phyloP scores from a whole-genome alignment of 768 basidiomycete species.

The Tephrocybe sp. region DNA sequence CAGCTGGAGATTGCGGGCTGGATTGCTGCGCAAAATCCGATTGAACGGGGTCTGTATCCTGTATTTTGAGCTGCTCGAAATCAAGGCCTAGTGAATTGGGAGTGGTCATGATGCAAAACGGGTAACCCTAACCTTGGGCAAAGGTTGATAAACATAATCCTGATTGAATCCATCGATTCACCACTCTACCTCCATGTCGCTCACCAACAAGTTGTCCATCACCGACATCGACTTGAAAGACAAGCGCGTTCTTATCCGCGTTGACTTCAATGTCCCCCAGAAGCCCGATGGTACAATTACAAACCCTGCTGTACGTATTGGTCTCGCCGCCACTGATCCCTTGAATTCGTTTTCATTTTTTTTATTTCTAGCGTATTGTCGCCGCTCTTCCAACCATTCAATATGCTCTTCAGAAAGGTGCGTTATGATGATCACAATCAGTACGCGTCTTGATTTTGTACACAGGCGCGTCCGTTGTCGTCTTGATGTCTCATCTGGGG shows the following conservation, averaged over 20 bases:
- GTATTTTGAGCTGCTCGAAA: slow-evolving; percentile 48
- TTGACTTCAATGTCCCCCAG: slow-evolving; percentile 96
- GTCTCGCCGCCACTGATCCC: slow-evolving; percentile 11
- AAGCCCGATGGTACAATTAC: slow-evolving; percentile 83
- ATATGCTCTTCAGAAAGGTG: slow-evolving; percentile 86
- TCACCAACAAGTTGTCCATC: slow-evolving; percentile 92
- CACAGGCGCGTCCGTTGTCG: slow-evolving; percentile 74
- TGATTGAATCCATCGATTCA: slow-evolving; percentile 8
- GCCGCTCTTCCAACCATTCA: slow-evolving; percentile 95
- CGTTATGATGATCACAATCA: slow-evolving; percentile 7
- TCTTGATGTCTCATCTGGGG: slow-evolving; percentile 97
- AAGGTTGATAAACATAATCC: slow-evolving; percentile 13
- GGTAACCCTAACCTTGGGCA: slow-evolving; percentile 28
- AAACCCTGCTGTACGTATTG: slow-evolving; percentile 82
- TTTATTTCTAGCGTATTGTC: slow-evolving; percentile 76
- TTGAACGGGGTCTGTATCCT: slow-evolving; percentile 20
- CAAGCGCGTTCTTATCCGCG: slow-evolving; percentile 90
- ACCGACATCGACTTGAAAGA: slow-evolving; percentile 85
- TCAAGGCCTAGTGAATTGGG: slow-evolving; percentile 73
- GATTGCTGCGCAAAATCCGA: not conserved
- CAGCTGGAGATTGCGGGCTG: slow-evolving; percentile 11
- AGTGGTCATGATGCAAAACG: slow-evolving; percentile 32
- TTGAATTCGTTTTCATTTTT: slow-evolving; percentile 13
- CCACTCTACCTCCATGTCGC: slow-evolving; percentile 65
- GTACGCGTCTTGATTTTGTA: slow-evolving; percentile 11